A percentile compares a stretch with the other conserved stretches of the same genome.
These are phyloP conservation scores for Hemileccinum impolitum DNA, from an alignment of 768 basidiomycete genomes.

Conservation along the genomic window DNA sequence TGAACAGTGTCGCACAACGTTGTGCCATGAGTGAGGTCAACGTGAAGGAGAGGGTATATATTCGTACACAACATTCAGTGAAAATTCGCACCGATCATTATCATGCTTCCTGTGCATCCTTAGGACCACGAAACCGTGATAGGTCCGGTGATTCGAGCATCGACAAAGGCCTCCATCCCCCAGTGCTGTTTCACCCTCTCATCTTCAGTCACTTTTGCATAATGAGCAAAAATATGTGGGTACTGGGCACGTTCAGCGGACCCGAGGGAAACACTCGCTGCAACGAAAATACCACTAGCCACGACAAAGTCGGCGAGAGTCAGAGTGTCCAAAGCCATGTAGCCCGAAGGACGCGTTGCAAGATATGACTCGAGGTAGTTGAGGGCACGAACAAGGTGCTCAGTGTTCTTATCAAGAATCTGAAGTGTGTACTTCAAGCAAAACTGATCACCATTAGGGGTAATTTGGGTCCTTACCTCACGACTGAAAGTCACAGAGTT, in stretches of 20 bases:
- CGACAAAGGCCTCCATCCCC: slow-evolving; percentile 7
- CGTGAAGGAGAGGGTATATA: too few relatives aligned
- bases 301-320: slow-evolving; percentile 20
- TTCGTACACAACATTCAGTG: too few relatives aligned
- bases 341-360: slow-evolving; percentile 6
- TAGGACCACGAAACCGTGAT: not conserved
- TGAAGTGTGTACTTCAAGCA: not conserved
- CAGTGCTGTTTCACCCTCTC: slow-evolving; percentile 11
- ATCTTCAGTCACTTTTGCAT: slow-evolving; percentile 16
- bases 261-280: slow-evolving; percentile 1
- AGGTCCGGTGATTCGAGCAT: slow-evolving; percentile 5
- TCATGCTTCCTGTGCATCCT: too few relatives aligned
- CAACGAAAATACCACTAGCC: not conserved
- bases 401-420: not conserved
- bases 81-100: too few relatives aligned
- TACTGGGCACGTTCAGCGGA: slow-evolving; percentile 11
- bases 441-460: not conserved
- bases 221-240: slow-evolving; percentile 17
- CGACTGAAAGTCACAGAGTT: not conserved
- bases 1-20: too few relatives aligned
- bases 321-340: slow-evolving; percentile 13
- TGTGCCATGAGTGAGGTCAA: too few relatives aligned
- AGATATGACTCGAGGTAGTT: slow-evolving; percentile 15
- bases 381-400: slow-evolving; percentile 8
- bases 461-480: slow-evolving; percentile 6